Conservation (phyloP, 345 rosid genomes). For the Gossypium herbaceum region DNA sequence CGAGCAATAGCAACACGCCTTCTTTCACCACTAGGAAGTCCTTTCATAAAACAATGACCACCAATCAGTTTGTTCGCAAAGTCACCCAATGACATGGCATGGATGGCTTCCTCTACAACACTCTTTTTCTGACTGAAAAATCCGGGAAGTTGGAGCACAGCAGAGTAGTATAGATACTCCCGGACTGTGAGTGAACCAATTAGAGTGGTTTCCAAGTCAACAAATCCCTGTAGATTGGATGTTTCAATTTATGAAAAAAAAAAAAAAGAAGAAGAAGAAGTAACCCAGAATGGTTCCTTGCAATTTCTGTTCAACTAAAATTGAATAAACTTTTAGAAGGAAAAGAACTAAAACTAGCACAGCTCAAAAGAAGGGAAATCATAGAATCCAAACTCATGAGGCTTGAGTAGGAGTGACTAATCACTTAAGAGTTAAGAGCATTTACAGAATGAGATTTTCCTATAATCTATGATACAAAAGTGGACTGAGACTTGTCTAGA, state of each 20-base stretch:
- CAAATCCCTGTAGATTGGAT: constrained; percentile 60
- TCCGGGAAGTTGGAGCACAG: constrained; percentile 94
- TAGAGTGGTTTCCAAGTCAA: constrained; percentile 74
- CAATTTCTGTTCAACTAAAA: constrained; percentile 8
- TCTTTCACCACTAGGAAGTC: constrained; percentile 86
- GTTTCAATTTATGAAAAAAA: constrained; percentile 9
- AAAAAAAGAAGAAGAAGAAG: not conserved
- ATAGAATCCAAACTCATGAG: not conserved
- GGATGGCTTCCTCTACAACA: constrained; percentile 97
- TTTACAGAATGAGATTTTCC: not conserved
- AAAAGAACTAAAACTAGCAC: not conserved
- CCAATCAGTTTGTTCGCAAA: constrained; percentile 93
- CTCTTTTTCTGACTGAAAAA: constrained; percentile 82
- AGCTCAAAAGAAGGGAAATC: not conserved
- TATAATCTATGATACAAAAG: not conserved
- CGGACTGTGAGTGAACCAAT: constrained; percentile 91
- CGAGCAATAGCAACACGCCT: constrained; percentile 94
- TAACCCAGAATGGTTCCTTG: not conserved
- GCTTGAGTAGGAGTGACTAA: too few species aligned
- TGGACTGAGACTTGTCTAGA: not conserved
- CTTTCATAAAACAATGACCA: constrained; percentile 94
- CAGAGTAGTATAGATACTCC: constrained; percentile 88
- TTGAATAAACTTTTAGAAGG: not conserved
- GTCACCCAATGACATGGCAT: constrained; percentile 87
- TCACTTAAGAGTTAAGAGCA: not conserved